Percentiles rank a stretch among this genome's conserved stretches.
phyloP scores from a whole-genome alignment of 129 eudicot species.

The Deinandra increscens region DNA sequence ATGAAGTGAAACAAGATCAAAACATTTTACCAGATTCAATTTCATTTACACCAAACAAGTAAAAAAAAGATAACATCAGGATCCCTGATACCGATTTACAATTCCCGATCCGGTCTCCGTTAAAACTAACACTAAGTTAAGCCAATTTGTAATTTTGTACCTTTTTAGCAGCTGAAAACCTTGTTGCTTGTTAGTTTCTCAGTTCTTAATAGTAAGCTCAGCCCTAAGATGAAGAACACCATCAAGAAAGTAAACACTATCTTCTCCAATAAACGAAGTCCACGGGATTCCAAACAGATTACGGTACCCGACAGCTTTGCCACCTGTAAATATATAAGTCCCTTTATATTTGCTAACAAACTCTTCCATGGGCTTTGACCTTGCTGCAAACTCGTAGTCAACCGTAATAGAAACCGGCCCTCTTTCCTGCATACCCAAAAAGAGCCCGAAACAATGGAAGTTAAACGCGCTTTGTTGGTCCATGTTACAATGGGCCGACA shows the following conservation, averaged over 20 bases:
- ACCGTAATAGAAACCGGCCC: constrained; percentile 56
- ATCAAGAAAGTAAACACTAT: constrained; percentile 63
- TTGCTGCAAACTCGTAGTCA: constrained; percentile 79
- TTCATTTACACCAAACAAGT: constrained; percentile 18
- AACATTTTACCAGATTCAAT: not conserved
- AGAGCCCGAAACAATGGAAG: constrained; percentile 76
- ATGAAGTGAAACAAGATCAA: not conserved
- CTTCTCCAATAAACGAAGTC: constrained; percentile 60
- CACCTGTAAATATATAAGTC: constrained; percentile 63
- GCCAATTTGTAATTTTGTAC: constrained; percentile 14
- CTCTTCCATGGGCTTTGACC: constrained; percentile 51
- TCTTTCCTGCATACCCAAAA: constrained; percentile 81
- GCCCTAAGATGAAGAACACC: constrained; percentile 65
- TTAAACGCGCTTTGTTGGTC: constrained; percentile 63
- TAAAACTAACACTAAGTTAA: constrained; percentile 20
- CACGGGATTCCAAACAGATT: constrained; percentile 70
- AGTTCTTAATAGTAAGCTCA: constrained; percentile 51
- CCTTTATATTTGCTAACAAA: constrained; percentile 63
- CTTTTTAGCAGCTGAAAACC: constrained; percentile 11
- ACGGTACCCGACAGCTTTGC: constrained; percentile 76
- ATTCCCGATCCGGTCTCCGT: constrained; percentile 10
- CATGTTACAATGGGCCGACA: constrained; percentile 79
- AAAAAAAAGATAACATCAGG: not conserved
- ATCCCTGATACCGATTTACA: constrained; percentile 14
- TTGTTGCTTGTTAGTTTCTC: constrained; percentile 26